Conservation (phyloP, 768 basidiomycete genomes). For the Rhodotorula kratochvilovae region DNA sequence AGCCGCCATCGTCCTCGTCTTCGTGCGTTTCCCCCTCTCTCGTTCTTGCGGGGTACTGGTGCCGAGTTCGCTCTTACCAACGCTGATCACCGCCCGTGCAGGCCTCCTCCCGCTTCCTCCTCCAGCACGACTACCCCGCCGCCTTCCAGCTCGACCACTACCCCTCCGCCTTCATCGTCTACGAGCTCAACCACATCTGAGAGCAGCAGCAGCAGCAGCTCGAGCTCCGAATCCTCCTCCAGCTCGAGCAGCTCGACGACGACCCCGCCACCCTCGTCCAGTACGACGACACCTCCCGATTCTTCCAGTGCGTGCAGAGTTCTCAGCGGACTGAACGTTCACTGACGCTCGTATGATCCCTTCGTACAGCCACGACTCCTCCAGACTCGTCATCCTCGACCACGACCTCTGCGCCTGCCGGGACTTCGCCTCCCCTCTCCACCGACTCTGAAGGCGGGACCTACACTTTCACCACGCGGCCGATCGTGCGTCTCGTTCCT, state of each 20-base stretch:
- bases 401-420: neutral
- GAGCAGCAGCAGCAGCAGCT: constrained; percentile 1
- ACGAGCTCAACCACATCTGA: neutral
- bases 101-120: neutral
- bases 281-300: neutral
- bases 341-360: no score
- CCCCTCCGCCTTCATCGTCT: neutral
- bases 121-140: neutral
- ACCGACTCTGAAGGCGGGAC: constrained; percentile 18
- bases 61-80: no score
- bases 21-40: neutral
- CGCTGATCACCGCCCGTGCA: neutral
- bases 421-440: neutral
- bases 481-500: constrained; percentile 19
- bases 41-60: no score
- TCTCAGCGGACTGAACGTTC: neutral
- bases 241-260: neutral
- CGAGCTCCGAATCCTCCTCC: neutral
- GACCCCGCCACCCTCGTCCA: neutral
- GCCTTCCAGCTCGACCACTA: neutral
- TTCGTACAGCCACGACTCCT: neutral
- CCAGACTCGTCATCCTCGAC: neutral
- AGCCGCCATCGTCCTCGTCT: neutral
- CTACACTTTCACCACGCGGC: constrained; percentile 21
- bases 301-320: neutral